phyloP scores from a whole-genome alignment of 2,329 filamentous ascomycete species.

The Arthrocladium fulminans region DNA sequence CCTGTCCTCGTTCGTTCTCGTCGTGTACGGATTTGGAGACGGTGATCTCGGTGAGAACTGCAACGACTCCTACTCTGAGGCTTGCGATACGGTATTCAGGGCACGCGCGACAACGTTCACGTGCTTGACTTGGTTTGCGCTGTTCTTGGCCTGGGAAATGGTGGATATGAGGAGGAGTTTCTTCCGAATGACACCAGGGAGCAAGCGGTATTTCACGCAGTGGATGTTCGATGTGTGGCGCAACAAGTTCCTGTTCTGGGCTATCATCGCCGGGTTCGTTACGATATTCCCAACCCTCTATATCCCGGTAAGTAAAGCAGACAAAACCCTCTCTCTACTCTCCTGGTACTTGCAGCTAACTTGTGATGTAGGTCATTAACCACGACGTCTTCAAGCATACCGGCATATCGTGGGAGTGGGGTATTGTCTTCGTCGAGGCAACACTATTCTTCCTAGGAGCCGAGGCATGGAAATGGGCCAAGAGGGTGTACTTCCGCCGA shows the following conservation, averaged over 20 bases:
- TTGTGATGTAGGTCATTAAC: constrained; percentile 43
- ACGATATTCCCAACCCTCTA: constrained; percentile 55
- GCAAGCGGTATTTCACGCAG: constrained; percentile 53
- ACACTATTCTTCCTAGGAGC: constrained; percentile 55
- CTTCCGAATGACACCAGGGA: constrained; percentile 62
- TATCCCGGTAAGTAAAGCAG: constrained; percentile 42
- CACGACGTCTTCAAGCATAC: constrained; percentile 56
- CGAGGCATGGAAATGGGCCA: constrained; percentile 59
- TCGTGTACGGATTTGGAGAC: constrained; percentile 54
- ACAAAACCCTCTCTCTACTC: not conserved
- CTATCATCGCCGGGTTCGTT: constrained; percentile 49
- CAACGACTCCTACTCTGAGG: constrained; percentile 48
- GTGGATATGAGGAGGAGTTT: constrained; percentile 63
- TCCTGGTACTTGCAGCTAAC: not conserved
- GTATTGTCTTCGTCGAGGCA: constrained; percentile 53
- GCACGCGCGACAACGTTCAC: constrained; percentile 66
- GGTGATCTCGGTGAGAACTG: constrained; percentile 53
- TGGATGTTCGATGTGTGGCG: constrained; percentile 61
- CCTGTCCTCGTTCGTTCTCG: constrained; percentile 53
- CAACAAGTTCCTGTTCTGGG: constrained; percentile 64
- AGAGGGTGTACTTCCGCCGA: constrained; percentile 47
- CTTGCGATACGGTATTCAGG: constrained; percentile 58
- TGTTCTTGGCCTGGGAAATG: constrained; percentile 74
- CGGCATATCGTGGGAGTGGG: constrained; percentile 62
- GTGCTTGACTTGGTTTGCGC: constrained; percentile 65